phyloP scores from a whole-genome alignment of 2,329 filamentous ascomycete genomes.

The Cladosporium sp. region DNA sequence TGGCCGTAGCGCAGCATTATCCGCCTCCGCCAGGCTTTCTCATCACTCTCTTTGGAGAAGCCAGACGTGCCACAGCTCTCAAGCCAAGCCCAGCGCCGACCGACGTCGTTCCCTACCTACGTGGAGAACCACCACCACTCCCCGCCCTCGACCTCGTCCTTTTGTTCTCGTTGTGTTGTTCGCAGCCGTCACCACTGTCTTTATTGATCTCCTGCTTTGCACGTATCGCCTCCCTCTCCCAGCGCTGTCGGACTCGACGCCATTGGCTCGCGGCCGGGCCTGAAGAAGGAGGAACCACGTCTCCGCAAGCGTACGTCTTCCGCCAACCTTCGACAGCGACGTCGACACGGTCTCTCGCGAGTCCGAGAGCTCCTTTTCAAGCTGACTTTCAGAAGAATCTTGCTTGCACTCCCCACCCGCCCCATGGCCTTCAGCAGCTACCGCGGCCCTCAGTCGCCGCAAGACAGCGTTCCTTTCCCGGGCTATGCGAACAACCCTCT shows the following conservation, averaged over 20 bases:
- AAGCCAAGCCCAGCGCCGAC: slow-evolving; percentile 9
- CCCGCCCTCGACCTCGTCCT: neutral
- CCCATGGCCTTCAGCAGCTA: slow-evolving; percentile 62
- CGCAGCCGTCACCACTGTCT: slow-evolving; percentile 10
- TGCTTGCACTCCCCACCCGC: slow-evolving; percentile 21
- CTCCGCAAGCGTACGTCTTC: slow-evolving; percentile 9
- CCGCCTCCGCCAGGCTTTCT: no score
- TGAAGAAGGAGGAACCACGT: slow-evolving; percentile 9
- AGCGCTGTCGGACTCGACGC: slow-evolving; percentile 7
- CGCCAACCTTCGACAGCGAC: neutral
- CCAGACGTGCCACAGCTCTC: slow-evolving; percentile 2
- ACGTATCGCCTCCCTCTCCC: neutral
- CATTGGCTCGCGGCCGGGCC: slow-evolving; percentile 8
- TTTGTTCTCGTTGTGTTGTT: slow-evolving; percentile 1
- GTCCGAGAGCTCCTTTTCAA: no score
- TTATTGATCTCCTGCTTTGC: neutral
- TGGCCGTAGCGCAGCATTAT: slow-evolving; percentile 1
- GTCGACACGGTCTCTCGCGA: no score
- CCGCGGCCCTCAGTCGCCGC: slow-evolving; percentile 70
- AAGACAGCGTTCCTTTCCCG: slow-evolving; percentile 71
- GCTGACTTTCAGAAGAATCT: neutral
- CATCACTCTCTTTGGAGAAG: no score
- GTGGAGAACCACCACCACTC: neutral
- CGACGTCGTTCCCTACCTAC: slow-evolving; percentile 5
- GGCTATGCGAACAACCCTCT: slow-evolving; percentile 49